These are phyloP conservation scores for Tetrahymena malaccensis DNA, from an alignment of 73 alveolate species.

Conservation along the genomic window DNA sequence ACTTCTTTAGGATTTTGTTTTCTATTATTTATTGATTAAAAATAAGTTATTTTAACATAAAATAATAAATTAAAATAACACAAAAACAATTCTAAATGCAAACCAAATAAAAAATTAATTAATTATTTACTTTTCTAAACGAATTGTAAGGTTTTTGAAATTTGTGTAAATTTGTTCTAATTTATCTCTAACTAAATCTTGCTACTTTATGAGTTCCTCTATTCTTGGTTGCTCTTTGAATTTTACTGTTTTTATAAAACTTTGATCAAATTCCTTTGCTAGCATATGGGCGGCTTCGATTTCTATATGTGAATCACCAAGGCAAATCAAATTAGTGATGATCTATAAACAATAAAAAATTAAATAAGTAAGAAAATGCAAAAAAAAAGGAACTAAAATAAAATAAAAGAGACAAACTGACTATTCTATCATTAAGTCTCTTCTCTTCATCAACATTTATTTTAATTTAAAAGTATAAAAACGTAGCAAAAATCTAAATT, in stretches of 20 bases:
- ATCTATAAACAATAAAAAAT: constrained; percentile 2
- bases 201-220: constrained; percentile 91
- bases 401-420: not conserved
- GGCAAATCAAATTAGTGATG: constrained; percentile 90
- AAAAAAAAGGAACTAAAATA: not conserved
- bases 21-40: not conserved
- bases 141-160: constrained; percentile 88
- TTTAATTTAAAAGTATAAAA: too few relatives aligned
- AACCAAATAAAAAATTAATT: not conserved
- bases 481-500: not conserved
- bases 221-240: constrained; percentile 96
- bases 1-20: not conserved
- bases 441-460: not conserved
- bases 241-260: constrained; percentile 94
- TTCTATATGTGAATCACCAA: constrained; percentile 98
- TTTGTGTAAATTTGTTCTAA: constrained; percentile 84
- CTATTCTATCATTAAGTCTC: too few relatives aligned
- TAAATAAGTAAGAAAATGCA: not conserved
- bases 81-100: not conserved
- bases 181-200: constrained; percentile 85
- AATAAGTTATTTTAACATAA: not conserved
- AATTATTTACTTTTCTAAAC: constrained; percentile 75
- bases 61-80: too few relatives aligned
- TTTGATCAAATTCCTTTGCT: constrained; percentile 69
- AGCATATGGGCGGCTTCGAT: constrained; percentile 96